A percentile compares a stretch with the other conserved stretches of the same genome.
Conservation (phyloP, 192 early-diverging fungal genomes). For the Helicostylum pulchrum region DNA sequence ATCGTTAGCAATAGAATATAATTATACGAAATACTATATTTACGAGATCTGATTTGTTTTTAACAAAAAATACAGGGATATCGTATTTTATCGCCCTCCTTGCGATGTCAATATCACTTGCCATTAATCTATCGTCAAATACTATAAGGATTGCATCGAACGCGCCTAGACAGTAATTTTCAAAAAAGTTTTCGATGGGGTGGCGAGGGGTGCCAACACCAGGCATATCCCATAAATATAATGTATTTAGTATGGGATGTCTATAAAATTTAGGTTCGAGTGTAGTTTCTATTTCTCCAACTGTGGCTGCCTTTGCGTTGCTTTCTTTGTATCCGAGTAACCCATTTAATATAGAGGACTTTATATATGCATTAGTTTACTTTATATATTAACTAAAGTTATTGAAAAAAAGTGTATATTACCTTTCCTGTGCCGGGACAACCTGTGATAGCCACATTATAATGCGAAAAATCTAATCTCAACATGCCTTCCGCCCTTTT, state of each 20-base stretch:
- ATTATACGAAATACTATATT: not conserved
- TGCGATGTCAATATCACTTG: conserved; percentile 20
- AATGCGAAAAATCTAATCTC: conserved; percentile 17
- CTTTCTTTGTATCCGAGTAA: conserved; percentile 21
- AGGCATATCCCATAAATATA: conserved; percentile 31
- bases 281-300: conserved; percentile 25
- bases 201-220: conserved; percentile 21
- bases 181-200: conserved; percentile 19
- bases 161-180: conserved; percentile 15
- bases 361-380: not conserved
- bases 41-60: conserved; percentile 24
- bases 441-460: conserved; percentile 27
- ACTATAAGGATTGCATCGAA: conserved; percentile 31
- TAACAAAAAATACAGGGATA: conserved; percentile 14
- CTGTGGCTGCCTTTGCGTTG: conserved; percentile 10
- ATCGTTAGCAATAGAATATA: too few species aligned
- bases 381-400: not conserved
- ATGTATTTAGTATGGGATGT: conserved; percentile 15
- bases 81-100: conserved; percentile 9
- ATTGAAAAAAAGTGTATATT: not conserved
- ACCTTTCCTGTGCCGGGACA: conserved; percentile 29
- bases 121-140: conserved; percentile 21
- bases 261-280: conserved; percentile 4
- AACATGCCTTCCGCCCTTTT: conserved; percentile 10
- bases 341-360: conserved; percentile 32